Percentiles rank a stretch among this genome's conserved stretches.
Evolutionary conservation across 495 filamentous ascomycete genomes (phyloP).

Genomic region (Astrothelium subdiscretum): DNA sequence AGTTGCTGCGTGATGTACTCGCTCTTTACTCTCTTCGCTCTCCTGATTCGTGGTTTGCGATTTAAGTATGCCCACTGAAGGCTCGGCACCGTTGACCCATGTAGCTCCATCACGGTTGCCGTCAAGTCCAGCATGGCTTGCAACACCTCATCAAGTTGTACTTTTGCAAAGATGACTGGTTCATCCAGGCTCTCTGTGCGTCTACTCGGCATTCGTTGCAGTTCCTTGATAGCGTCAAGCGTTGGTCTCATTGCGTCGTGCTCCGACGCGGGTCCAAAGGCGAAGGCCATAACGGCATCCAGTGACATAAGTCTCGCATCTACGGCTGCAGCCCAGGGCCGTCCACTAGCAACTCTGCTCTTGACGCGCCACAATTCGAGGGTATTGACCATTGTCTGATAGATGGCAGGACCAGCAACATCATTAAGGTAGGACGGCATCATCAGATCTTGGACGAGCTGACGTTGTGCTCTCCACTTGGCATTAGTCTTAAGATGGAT

Average conservation of each 20-base stretch:
- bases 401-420: neutral
- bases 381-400: neutral
- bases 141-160: neutral
- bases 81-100: neutral
- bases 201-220: neutral
- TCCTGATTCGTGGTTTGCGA: neutral
- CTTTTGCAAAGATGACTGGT: neutral
- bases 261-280: constrained; percentile 19
- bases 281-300: constrained; percentile 27
- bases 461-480: neutral
- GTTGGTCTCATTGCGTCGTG: neutral
- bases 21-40: neutral
- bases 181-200: neutral
- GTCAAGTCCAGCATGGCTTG: neutral
- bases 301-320: constrained; percentile 28
- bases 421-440: neutral
- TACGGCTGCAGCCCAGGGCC: constrained; percentile 5
- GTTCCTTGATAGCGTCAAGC: neutral
- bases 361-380: neutral
- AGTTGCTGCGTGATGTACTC: neutral
- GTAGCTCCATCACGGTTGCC: neutral
- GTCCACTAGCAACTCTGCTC: neutral
- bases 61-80: neutral
- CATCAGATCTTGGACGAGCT: neutral
- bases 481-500: neutral